phyloP scores from a whole-genome alignment of 1,139 yeast genomes.

The Sugiyamaella grinbergsii region DNA sequence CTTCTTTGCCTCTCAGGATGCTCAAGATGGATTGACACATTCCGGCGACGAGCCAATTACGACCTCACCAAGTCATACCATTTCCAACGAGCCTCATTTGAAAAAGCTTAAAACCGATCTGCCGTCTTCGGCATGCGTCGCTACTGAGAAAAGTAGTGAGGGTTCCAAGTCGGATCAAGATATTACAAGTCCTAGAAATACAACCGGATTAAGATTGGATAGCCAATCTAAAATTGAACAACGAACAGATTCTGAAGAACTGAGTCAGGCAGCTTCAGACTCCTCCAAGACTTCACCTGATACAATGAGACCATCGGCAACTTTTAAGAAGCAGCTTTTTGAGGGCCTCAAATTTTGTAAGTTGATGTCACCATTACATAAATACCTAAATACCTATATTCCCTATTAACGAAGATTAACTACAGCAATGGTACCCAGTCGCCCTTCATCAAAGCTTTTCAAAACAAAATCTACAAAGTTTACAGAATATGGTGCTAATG shows the following conservation, averaged over 20 bases:
- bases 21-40: conserved; percentile 2
- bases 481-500: conserved; percentile 43
- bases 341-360: conserved; percentile 26
- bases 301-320: background rate
- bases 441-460: conserved; percentile 19
- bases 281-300: background rate
- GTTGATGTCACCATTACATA: no score
- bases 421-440: conserved; percentile 22
- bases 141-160: background rate
- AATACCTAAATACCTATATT: no score
- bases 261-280: no score
- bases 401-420: conserved; percentile 8
- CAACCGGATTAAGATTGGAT: no score
- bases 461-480: conserved; percentile 17
- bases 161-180: no score
- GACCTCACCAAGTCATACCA: background rate
- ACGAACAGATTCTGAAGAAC: background rate
- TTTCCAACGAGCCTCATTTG: background rate
- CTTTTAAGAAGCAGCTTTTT: conserved; percentile 17
- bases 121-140: background rate
- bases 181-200: no score
- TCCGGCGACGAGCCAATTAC: conserved; percentile 11
- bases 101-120: background rate
- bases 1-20: conserved; percentile 26
- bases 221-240: no score